Conservation (phyloP, 164 flowering plant genomes). For the Euptelea pleiosperma region DNA sequence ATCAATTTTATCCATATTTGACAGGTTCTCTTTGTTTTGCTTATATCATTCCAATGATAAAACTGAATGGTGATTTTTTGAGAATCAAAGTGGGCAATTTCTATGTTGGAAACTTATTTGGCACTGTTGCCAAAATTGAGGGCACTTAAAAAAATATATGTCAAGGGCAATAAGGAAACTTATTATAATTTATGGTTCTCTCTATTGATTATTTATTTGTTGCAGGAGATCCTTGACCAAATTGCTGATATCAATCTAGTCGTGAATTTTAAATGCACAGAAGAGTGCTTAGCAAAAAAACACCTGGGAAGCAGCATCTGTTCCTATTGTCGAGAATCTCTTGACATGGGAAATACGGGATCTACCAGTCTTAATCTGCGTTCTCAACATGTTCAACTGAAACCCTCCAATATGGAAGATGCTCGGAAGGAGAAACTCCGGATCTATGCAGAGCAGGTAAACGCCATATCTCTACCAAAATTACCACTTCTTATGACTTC, state of each 20-base stretch:
- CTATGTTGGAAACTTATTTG: too few relatives aligned
- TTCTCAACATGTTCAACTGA: constrained; percentile 11
- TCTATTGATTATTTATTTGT: too few relatives aligned
- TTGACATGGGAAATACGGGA: constrained; percentile 14
- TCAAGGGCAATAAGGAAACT: too few relatives aligned
- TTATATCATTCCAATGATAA: too few relatives aligned
- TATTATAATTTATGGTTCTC: too few relatives aligned
- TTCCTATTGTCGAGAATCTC: constrained; percentile 28
- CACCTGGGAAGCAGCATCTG: constrained; percentile 29
- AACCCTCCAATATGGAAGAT: constrained; percentile 12
- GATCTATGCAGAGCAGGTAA: constrained; percentile 49
- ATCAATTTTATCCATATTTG: too few relatives aligned
- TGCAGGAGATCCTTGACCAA: constrained; percentile 61
- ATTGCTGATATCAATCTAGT: constrained; percentile 58
- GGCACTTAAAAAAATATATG: too few relatives aligned
- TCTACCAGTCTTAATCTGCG: constrained; percentile 13
- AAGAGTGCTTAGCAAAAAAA: constrained; percentile 30
- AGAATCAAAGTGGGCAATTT: too few relatives aligned
- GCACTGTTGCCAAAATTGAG: too few relatives aligned
- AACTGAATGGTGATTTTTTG: too few relatives aligned
- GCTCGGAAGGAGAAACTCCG: constrained; percentile 25
- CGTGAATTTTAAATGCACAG: constrained; percentile 52
- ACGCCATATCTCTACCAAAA: not conserved
- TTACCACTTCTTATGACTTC: not conserved
- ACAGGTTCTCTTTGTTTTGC: too few relatives aligned